A percentile compares a stretch with the other conserved stretches of the same genome.
Conservation (phyloP, 2,329 filamentous ascomycete genomes). For the Trichoderma koningii region DNA sequence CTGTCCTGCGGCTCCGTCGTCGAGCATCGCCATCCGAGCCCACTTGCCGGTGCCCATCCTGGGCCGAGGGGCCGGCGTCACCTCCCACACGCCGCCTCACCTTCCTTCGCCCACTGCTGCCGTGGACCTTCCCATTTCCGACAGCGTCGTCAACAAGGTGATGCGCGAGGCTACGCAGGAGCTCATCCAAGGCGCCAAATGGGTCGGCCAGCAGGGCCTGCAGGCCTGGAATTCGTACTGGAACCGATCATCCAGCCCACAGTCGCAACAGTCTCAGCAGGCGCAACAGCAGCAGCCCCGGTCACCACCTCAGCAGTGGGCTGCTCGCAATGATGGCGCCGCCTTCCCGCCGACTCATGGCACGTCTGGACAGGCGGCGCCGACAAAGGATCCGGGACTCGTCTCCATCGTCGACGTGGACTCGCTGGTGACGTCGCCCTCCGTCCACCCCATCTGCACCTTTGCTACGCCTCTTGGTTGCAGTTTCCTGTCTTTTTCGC, state of each 20-base stretch:
- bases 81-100: conserved; percentile 27
- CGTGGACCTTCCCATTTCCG: conserved; percentile 71
- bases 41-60: conserved; percentile 58
- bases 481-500: conserved; percentile 78
- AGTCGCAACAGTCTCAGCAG: conserved; percentile 43
- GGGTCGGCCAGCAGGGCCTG: conserved; percentile 74
- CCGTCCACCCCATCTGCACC: conserved; percentile 66
- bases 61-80: conserved; percentile 55
- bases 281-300: conserved; percentile 40
- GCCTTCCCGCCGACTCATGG: conserved; percentile 79
- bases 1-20: conserved; percentile 71
- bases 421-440: conserved; percentile 53
- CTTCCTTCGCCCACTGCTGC: conserved; percentile 58
- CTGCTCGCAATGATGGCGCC: conserved; percentile 49
- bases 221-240: conserved; percentile 82
- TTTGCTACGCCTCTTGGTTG: conserved; percentile 74
- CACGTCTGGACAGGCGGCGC: conserved; percentile 53
- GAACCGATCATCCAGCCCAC: conserved; percentile 56
- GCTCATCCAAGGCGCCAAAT: conserved; percentile 71
- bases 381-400: conserved; percentile 68
- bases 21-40: conserved; percentile 69
- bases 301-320: conserved; percentile 54
- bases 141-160: conserved; percentile 73
- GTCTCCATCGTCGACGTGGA: conserved; percentile 76
- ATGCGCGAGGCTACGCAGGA: conserved; percentile 80